A percentile compares a stretch with the other conserved stretches of the same genome.
phyloP scores from a whole-genome alignment of 768 basidiomycete species.

The Tremella yokohamensis region DNA sequence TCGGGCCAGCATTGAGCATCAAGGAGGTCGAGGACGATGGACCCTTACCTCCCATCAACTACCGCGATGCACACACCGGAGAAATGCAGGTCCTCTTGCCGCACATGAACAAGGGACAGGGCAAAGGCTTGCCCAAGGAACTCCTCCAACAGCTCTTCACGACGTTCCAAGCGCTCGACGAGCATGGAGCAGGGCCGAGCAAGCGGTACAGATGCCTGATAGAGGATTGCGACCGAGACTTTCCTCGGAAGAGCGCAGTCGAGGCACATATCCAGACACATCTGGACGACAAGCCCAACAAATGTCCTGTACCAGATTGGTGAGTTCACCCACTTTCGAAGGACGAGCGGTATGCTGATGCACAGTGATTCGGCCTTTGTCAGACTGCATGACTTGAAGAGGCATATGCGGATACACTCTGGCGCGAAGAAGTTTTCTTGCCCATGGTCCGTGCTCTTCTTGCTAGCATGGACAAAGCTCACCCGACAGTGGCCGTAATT shows the following conservation, averaged over 20 bases:
- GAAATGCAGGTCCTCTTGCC: too few species aligned
- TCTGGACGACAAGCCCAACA: conserved; percentile 54
- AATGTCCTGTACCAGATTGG: conserved; percentile 52
- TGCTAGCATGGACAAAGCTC: not conserved
- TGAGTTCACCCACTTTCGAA: conserved; percentile 31
- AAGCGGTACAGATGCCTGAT: conserved; percentile 49
- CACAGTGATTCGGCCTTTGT: conserved; percentile 53
- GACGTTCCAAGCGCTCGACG: conserved; percentile 33
- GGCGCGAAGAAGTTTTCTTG: conserved; percentile 54
- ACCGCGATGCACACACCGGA: too few species aligned
- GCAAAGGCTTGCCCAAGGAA: conserved; percentile 32
- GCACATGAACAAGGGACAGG: too few species aligned
- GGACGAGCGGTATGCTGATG: not conserved
- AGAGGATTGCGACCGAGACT: conserved; percentile 46
- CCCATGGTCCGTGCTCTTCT: conserved; percentile 48
- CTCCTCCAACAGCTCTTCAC: conserved; percentile 50
- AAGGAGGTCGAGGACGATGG: too few species aligned
- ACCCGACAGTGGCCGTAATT: conserved; percentile 52
- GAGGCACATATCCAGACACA: conserved; percentile 55
- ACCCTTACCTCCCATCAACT: too few species aligned
- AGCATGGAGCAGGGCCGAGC: conserved; percentile 30
- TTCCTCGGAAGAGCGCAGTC: conserved; percentile 51
- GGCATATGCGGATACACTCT: conserved; percentile 53
- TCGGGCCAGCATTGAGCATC: too few species aligned
- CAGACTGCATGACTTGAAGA: conserved; percentile 53